phyloP scores from a whole-genome alignment of 257 asterid genomes.

The Echium plantagineum region DNA sequence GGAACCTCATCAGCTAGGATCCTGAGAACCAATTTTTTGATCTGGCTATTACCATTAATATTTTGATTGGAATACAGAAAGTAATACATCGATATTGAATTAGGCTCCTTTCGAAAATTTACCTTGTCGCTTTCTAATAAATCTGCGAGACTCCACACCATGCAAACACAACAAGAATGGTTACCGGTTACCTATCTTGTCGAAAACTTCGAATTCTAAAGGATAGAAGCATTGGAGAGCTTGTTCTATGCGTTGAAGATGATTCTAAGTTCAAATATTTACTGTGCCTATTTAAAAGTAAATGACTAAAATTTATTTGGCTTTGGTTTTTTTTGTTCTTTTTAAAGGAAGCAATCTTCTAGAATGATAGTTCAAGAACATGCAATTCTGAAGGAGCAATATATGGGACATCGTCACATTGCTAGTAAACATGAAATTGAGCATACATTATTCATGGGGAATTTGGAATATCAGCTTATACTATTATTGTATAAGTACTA shows the following conservation, averaged over 20 bases:
- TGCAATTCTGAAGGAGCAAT: slow-evolving; percentile 15
- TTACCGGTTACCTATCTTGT: neutral
- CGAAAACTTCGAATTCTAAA: neutral
- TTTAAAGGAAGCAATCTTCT: slow-evolving; percentile 2
- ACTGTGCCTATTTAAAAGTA: neutral
- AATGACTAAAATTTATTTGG: neutral
- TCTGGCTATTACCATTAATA: neutral
- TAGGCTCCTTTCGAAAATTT: too few species aligned
- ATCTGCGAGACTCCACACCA: too few species aligned
- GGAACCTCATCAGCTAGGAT: neutral
- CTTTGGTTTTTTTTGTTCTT: slow-evolving; percentile 11
- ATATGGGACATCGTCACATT: slow-evolving; percentile 5
- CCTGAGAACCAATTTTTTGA: neutral
- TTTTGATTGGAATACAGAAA: too few species aligned
- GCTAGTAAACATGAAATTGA: neutral
- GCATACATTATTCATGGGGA: neutral
- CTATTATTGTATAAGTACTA: too few species aligned
- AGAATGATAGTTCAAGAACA: slow-evolving; percentile 1
- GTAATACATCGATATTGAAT: too few species aligned
- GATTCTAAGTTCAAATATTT: neutral
- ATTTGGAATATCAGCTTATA: neutral
- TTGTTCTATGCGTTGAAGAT: neutral
- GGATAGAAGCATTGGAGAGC: neutral
- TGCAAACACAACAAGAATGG: too few species aligned
- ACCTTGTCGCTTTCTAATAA: too few species aligned